A percentile compares a stretch with the other conserved stretches of the same genome.
These are phyloP conservation scores for Russula abietina DNA, from an alignment of 768 basidiomycete genomes.

Conservation along the genomic window DNA sequence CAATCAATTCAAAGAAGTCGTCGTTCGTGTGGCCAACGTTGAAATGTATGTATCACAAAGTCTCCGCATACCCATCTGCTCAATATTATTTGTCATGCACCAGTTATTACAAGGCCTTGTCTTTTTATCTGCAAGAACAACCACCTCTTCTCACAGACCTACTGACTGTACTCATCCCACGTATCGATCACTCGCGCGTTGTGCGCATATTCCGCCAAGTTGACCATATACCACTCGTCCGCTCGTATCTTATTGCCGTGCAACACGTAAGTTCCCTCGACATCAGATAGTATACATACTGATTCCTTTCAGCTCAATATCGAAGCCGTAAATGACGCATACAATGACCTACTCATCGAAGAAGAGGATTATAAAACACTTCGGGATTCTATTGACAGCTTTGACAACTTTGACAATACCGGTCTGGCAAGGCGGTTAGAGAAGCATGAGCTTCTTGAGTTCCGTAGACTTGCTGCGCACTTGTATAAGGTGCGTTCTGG, in stretches of 20 bases:
- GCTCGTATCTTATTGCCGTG: slow-evolving; percentile 93
- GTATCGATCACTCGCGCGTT: slow-evolving; percentile 92
- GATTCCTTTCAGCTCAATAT: slow-evolving; percentile 66
- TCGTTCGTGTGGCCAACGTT: slow-evolving; percentile 93
- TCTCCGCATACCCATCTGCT: background rate
- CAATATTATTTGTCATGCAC: slow-evolving; percentile 9
- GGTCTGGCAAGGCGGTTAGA: slow-evolving; percentile 80
- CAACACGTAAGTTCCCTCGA: slow-evolving; percentile 60
- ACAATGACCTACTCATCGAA: slow-evolving; percentile 96
- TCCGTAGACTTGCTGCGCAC: slow-evolving; percentile 90
- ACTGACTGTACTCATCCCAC: slow-evolving; percentile 83
- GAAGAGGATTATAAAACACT: slow-evolving; percentile 99
- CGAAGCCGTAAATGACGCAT: slow-evolving; percentile 95
- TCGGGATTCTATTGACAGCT: slow-evolving; percentile 95
- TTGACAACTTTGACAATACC: slow-evolving; percentile 96
- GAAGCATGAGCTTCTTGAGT: slow-evolving; percentile 88
- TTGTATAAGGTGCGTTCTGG: slow-evolving; percentile 72
- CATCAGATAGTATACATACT: background rate
- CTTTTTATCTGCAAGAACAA: slow-evolving; percentile 92
- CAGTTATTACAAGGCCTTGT: slow-evolving; percentile 92
- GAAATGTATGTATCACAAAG: slow-evolving; percentile 66
- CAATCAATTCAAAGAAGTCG: slow-evolving; percentile 98
- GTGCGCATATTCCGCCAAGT: slow-evolving; percentile 93
- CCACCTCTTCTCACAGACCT: slow-evolving; percentile 91
- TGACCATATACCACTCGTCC: slow-evolving; percentile 93